These are phyloP conservation scores for Anisodus acutangulus DNA, from an alignment of 257 asterid genomes.

Conservation along the genomic window DNA sequence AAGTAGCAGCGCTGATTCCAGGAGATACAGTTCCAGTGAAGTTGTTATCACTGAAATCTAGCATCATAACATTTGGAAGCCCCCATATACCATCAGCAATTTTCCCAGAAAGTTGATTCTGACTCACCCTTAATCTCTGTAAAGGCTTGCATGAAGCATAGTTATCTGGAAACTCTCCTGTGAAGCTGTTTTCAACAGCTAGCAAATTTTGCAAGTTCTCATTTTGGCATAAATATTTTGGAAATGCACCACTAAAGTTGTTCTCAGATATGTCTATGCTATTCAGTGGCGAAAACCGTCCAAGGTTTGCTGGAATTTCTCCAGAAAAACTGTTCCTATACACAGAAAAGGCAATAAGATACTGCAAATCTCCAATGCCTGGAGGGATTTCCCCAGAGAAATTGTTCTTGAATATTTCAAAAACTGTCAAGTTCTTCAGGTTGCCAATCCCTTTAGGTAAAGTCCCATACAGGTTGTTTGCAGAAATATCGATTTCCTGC, in stretches of 20 bases:
- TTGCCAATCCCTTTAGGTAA: constrained; percentile 56
- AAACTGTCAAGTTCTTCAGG: constrained; percentile 47
- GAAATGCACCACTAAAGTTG: constrained; percentile 34
- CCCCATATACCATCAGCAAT: constrained; percentile 35
- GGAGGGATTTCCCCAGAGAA: constrained; percentile 31
- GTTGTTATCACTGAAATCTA: constrained; percentile 27
- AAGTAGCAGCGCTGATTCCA: constrained; percentile 30
- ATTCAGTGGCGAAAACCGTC: constrained; percentile 32
- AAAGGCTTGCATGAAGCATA: constrained; percentile 34
- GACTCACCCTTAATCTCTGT: constrained; percentile 35
- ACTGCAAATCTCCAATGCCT: constrained; percentile 34
- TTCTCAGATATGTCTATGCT: constrained; percentile 38
- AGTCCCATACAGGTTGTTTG: constrained; percentile 60
- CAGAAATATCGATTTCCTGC: constrained; percentile 71
- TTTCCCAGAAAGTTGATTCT: constrained; percentile 35
- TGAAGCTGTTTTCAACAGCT: constrained; percentile 31
- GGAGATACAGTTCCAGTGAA: constrained; percentile 34
- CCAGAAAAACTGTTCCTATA: constrained; percentile 35
- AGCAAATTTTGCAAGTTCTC: constrained; percentile 31
- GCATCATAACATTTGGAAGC: constrained; percentile 30
- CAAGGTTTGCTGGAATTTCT: constrained; percentile 31
- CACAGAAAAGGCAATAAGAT: constrained; percentile 29
- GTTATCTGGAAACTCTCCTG: constrained; percentile 33
- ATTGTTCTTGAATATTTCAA: constrained; percentile 29
- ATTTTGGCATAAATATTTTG: constrained; percentile 35